Evolutionary conservation across 768 basidiomycete genomes (phyloP).

Genomic region (Calocybe cyanea): DNA sequence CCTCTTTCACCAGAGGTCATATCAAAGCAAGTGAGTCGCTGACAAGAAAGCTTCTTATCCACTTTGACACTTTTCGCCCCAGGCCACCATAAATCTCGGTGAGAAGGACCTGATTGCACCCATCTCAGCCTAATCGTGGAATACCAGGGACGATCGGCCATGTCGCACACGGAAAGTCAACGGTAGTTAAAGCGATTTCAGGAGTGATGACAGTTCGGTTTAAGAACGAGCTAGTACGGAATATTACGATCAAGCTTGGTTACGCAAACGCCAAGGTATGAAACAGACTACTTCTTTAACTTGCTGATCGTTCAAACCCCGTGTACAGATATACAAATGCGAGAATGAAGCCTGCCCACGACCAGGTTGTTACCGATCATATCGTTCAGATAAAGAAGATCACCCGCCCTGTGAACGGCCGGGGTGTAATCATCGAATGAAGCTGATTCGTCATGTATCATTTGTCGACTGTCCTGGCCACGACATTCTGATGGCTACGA

Average conservation of each 20-base stretch:
- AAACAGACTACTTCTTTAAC: conserved; percentile 2
- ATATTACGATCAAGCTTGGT: conserved; percentile 99
- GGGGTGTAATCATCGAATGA: conserved; percentile 88
- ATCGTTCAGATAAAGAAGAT: conserved; percentile 92
- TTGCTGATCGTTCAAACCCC: conserved; percentile 15
- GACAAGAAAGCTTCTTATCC: not conserved
- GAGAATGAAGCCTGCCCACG: conserved; percentile 90
- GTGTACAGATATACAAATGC: conserved; percentile 90
- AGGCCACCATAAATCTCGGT: conserved; percentile 97
- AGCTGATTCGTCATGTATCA: conserved; percentile 92
- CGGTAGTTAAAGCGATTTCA: conserved; percentile 97
- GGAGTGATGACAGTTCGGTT: conserved; percentile 98
- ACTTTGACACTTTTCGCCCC: conserved; percentile 8
- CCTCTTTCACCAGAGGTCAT: conserved; percentile 89
- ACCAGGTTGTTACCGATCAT: conserved; percentile 92
- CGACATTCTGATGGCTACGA: conserved; percentile 99
- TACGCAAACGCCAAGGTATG: conserved; percentile 98
- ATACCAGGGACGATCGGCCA: conserved; percentile 90
- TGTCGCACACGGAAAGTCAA: conserved; percentile 97
- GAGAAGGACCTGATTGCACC: conserved; percentile 5
- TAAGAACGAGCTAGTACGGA: conserved; percentile 98
- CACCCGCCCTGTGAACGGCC: conserved; percentile 91
- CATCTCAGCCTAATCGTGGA: conserved; percentile 9
- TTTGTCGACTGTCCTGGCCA: conserved; percentile 98
- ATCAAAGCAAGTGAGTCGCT: conserved; percentile 73